Conservation (phyloP, 345 rosid species). For the Iberis pinnata region DNA sequence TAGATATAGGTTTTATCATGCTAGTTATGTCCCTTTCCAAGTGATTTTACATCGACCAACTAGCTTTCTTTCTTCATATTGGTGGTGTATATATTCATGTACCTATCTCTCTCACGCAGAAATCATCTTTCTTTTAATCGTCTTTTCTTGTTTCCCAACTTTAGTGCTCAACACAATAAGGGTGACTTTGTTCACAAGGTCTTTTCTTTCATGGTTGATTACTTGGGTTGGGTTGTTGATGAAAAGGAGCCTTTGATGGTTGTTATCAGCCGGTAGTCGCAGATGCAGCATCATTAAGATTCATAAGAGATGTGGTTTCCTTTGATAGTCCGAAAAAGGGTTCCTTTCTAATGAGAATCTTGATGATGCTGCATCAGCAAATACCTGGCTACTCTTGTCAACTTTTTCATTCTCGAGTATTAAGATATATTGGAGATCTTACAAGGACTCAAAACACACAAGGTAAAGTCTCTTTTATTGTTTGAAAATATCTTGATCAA, state of each 20-base stretch:
- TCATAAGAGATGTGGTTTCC: constrained; percentile 44
- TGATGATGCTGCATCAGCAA: constrained; percentile 99
- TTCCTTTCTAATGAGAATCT: constrained; percentile 72
- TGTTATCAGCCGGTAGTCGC: constrained; percentile 59
- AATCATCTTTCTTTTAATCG: constrained; percentile 12
- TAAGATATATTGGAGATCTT: constrained; percentile 17
- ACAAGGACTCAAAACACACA: constrained; percentile 16
- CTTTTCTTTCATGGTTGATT: constrained; percentile 6
- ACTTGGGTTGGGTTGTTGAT: constrained; percentile 10
- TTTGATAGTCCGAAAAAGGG: constrained; percentile 21
- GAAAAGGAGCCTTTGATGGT: constrained; percentile 17
- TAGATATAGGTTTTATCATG: constrained; percentile 21
- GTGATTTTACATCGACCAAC: constrained; percentile 33
- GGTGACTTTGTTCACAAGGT: not conserved
- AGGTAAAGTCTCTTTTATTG: constrained; percentile 18
- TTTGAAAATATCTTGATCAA: constrained; percentile 7
- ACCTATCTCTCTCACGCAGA: constrained; percentile 17
- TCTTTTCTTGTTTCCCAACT: constrained; percentile 16
- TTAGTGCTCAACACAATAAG: constrained; percentile 6
- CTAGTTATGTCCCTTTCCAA: constrained; percentile 30
- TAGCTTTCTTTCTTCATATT: constrained; percentile 23
- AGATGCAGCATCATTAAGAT: constrained; percentile 93
- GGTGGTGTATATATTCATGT: constrained; percentile 24
- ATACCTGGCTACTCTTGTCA: constrained; percentile 27
- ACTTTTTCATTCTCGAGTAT: constrained; percentile 6